Evolutionary conservation across 192 early-diverging fungal species (phyloP), one percentile per base, ranked within the genome.

Genomic region (Gonapodya prolifera): DNA sequence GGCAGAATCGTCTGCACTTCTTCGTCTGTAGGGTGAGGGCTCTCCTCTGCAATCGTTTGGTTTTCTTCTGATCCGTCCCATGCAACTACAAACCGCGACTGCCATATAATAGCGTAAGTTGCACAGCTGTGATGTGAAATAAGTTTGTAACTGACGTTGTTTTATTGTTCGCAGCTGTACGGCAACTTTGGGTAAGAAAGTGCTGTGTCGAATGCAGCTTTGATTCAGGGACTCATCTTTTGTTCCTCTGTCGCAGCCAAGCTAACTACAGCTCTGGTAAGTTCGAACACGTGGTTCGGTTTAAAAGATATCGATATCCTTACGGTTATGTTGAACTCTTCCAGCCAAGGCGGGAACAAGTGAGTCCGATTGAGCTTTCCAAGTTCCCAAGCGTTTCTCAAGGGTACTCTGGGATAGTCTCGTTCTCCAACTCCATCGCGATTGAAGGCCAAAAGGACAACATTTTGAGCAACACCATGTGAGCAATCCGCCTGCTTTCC

Each of bases 381-480:
- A n/a, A n/a, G n/a, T n/a, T n/a, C n/a, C n/a, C n/a, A n/a, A n/a
- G n/a, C n/a, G n/a, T n/a, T n/a, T n/a, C n/a, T n/a, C n/a, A n/a
- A n/a, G n/a, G n/a, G n/a, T n/a, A n/a, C n/a, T n/a, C n/a, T n/a
- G n/a, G n/a, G n/a, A 8, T 23, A 61, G 71, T 73, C 71, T 18
- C 28, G 8, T 73, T 73, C 71, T 16, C 71, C 71, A 73, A 73
- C 71, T 73, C 71, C 28, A 73, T 73, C 31, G 71, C 71, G 8
- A 73, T 73, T 32, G 97, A 99, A 85, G 97, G 97, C 77, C 84
- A 86, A 77, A 91, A 93, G 80, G 87, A 91, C 83, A 96, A 96
- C 83, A 99, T 99, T 84, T 83, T 95, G 77, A 88, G 86, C 76
- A 98, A 99, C 83, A 91, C 94, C 73, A 96, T 99, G 45, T 61